Conservation (phyloP, 352 stramenopile species). For the Phytophthora meadii region DNA sequence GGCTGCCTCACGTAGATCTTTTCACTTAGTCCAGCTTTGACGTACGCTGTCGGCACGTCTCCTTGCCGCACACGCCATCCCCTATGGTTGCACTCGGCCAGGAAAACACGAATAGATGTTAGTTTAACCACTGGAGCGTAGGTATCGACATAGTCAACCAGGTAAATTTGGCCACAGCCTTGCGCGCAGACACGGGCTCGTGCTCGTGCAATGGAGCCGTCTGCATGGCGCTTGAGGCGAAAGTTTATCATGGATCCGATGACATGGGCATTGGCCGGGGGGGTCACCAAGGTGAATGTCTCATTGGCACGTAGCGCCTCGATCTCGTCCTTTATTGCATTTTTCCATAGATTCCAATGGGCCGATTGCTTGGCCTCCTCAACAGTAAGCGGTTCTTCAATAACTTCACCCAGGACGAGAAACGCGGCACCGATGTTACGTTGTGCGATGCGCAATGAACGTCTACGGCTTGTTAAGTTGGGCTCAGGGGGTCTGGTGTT, state of each 20-base stretch:
- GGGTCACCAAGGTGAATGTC: neutral
- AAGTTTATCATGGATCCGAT: neutral
- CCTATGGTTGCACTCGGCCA: constrained; percentile 5
- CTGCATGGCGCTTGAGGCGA: constrained; percentile 6
- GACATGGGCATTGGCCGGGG: neutral
- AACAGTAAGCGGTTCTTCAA: too few relatives aligned
- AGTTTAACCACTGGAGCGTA: neutral
- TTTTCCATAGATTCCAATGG: too few relatives aligned
- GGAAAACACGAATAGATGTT: constrained; percentile 7
- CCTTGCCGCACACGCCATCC: neutral
- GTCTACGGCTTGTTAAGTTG: too few relatives aligned
- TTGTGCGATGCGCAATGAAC: too few relatives aligned
- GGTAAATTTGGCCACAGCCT: constrained; percentile 3
- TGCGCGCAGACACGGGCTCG: neutral
- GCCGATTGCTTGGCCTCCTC: too few relatives aligned
- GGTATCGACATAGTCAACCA: constrained; percentile 9
- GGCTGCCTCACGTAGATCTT: constrained; percentile 9
- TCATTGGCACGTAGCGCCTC: too few relatives aligned
- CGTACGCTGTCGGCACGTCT: constrained; percentile 3
- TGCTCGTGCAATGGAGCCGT: constrained; percentile 2
- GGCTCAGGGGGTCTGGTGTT: too few relatives aligned
- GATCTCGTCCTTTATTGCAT: too few relatives aligned
- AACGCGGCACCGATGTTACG: too few relatives aligned
- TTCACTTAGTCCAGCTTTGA: neutral
- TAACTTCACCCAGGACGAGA: too few relatives aligned